Conservation (phyloP, 116 monocot genomes). For the Thalassia testudinum region DNA sequence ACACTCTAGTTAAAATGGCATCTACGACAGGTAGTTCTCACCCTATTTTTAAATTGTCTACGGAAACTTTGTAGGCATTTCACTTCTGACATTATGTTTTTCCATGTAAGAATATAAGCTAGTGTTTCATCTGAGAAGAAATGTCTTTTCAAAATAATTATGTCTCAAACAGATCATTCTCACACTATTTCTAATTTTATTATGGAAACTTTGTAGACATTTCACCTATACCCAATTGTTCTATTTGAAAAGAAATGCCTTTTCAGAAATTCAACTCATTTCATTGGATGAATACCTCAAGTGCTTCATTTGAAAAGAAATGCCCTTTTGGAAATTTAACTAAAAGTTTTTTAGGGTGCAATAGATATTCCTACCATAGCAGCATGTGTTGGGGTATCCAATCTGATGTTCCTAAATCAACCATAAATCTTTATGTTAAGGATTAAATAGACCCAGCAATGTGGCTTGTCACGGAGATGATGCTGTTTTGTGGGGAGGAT, state of each 20-base stretch:
- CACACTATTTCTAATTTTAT: no score
- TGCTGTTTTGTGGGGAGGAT: conserved; percentile 91
- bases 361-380: conserved; percentile 71
- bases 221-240: no score
- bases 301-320: background rate
- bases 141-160: no score
- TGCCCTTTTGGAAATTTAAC: background rate
- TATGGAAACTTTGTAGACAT: no score
- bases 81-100: background rate
- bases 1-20: conserved; percentile 72
- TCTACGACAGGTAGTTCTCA: conserved; percentile 37
- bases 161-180: no score
- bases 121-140: no score
- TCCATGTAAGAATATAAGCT: no score
- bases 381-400: conserved; percentile 65
- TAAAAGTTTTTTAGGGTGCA: conserved; percentile 50
- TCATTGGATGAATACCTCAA: no score
- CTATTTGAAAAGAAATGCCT: no score
- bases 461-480: conserved; percentile 96
- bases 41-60: background rate
- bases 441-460: conserved; percentile 67
- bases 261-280: no score
- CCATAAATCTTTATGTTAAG: conserved; percentile 74
- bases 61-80: background rate
- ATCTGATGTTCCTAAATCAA: conserved; percentile 74